Percentiles rank a stretch among this genome's conserved stretches.
phyloP scores from a whole-genome alignment of 140 eudicot genomes.

The Cichorium intybus region DNA sequence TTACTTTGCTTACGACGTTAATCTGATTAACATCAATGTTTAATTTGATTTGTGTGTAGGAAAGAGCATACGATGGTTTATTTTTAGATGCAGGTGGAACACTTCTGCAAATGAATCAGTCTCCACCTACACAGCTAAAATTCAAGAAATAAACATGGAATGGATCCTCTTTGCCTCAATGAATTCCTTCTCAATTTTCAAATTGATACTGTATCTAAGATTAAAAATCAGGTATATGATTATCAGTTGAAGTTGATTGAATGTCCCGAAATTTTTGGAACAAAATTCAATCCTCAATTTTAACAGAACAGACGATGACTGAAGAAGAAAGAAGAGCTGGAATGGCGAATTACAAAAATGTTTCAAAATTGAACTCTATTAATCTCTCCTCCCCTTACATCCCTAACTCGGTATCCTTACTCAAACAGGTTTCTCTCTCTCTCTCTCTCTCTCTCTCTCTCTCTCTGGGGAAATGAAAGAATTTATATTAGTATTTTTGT shows the following conservation, averaged over 20 bases:
- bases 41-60: constrained; percentile 21
- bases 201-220: too few relatives aligned
- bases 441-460: constrained; percentile 5
- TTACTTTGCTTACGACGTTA: not conserved
- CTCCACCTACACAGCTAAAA: constrained; percentile 70
- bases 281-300: too few relatives aligned
- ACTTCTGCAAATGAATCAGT: constrained; percentile 74
- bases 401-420: constrained; percentile 58
- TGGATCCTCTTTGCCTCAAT: too few relatives aligned
- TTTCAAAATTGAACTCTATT: constrained; percentile 50
- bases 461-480: too few relatives aligned
- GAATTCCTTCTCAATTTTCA: too few relatives aligned
- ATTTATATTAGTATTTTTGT: too few relatives aligned
- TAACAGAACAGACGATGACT: not conserved
- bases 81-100: constrained; percentile 98
- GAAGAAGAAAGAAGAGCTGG: too few relatives aligned
- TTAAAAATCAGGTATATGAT: too few relatives aligned
- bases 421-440: constrained; percentile 55
- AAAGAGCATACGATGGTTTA: constrained; percentile 66
- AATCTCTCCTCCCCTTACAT: constrained; percentile 69
- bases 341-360: constrained; percentile 17
- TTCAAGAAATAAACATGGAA: constrained; percentile 81
- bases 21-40: not conserved
- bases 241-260: too few relatives aligned
- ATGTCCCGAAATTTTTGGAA: too few relatives aligned